These are phyloP conservation scores for Penicillium sp. DNA, from an alignment of 2,329 filamentous ascomycete genomes.

Conservation along the genomic window DNA sequence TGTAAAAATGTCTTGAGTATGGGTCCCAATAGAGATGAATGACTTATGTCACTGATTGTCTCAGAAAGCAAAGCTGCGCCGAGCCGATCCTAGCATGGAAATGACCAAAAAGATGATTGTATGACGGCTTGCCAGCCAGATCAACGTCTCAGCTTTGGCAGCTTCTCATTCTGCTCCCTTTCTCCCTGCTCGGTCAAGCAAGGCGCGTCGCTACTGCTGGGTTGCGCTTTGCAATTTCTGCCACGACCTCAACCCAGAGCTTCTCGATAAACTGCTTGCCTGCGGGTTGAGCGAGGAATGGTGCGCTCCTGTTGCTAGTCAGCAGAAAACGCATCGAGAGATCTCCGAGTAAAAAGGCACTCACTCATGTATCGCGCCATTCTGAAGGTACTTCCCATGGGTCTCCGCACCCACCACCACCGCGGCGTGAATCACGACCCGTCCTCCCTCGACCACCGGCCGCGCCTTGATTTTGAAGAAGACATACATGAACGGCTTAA, in stretches of 20 bases:
- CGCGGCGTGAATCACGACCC: constrained; percentile 16
- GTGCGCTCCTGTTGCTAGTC: neutral
- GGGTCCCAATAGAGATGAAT: neutral
- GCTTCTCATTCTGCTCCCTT: neutral
- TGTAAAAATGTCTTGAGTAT: neutral
- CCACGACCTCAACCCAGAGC: constrained; percentile 5
- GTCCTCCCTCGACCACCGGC: constrained; percentile 5
- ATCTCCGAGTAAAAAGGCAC: neutral
- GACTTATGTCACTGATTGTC: no score
- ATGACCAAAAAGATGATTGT: no score
- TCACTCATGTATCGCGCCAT: neutral
- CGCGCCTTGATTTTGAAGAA: neutral
- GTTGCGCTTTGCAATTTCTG: neutral
- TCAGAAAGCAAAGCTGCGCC: neutral
- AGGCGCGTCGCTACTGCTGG: neutral
- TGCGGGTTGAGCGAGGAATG: neutral
- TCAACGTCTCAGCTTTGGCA: neutral
- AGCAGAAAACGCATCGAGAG: neutral
- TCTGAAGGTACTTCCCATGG: constrained; percentile 13
- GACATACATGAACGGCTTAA: constrained; percentile 10
- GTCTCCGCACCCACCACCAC: constrained; percentile 12
- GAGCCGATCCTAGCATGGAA: neutral
- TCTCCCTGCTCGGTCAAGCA: neutral
- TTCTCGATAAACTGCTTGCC: constrained; percentile 1
- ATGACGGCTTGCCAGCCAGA: neutral